Percentiles rank a stretch among this genome's conserved stretches.
Conservation (phyloP, 257 asterid species). For the Jasminum sambac region DNA sequence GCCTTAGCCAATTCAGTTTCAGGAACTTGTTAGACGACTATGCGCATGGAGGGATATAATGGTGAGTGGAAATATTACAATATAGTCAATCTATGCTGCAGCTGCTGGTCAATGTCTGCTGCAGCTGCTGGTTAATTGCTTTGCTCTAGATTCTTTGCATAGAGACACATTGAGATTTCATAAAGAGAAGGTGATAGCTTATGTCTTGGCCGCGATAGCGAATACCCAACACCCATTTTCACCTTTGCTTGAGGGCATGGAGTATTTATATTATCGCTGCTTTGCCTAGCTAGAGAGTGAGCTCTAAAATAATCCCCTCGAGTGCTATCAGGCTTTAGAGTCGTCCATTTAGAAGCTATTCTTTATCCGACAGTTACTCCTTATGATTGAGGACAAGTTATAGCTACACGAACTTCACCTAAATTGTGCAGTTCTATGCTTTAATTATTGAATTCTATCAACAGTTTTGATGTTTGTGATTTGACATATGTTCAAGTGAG, state of each 20-base stretch:
- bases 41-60: slow-evolving; percentile 96
- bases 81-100: background rate
- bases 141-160: background rate
- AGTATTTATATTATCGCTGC: background rate
- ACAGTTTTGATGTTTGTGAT: background rate
- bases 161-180: background rate
- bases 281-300: background rate
- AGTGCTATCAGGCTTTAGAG: background rate
- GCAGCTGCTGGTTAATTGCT: background rate
- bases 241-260: background rate
- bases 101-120: background rate
- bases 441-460: background rate
- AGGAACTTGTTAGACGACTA: slow-evolving; percentile 70
- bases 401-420: background rate
- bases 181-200: background rate
- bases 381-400: background rate
- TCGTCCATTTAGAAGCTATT: background rate
- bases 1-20: slow-evolving; percentile 55
- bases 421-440: background rate
- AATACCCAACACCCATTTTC: background rate
- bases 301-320: background rate
- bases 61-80: slow-evolving; percentile 56
- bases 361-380: background rate
- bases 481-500: background rate
- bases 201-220: background rate